Conservation (phyloP, 2,329 filamentous ascomycete species). For the Biscogniauxia sp. region DNA sequence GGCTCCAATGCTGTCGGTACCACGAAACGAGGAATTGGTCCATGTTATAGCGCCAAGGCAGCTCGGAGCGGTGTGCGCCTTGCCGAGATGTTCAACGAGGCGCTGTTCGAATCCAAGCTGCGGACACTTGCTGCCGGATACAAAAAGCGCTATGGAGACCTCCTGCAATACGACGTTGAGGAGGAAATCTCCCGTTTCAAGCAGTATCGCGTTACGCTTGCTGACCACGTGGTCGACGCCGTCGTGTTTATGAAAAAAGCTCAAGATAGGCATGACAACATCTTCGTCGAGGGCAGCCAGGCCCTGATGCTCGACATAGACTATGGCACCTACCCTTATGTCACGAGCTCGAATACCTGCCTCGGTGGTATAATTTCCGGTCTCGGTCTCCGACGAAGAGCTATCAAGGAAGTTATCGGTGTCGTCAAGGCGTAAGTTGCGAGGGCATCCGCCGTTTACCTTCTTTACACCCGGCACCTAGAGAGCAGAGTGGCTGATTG, state of each 20-base stretch:
- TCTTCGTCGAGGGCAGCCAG: slow-evolving; percentile 68
- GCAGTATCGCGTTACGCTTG: slow-evolving; percentile 55
- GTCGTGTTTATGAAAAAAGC: slow-evolving; percentile 62
- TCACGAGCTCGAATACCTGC: slow-evolving; percentile 55
- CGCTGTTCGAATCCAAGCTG: slow-evolving; percentile 63
- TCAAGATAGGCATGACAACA: slow-evolving; percentile 55
- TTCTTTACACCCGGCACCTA: neutral
- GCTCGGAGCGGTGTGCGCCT: slow-evolving; percentile 64
- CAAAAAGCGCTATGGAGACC: slow-evolving; percentile 66
- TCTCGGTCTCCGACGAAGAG: slow-evolving; percentile 49
- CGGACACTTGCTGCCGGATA: slow-evolving; percentile 58
- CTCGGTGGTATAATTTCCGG: slow-evolving; percentile 55
- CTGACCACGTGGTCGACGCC: slow-evolving; percentile 64
- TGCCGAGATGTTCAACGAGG: slow-evolving; percentile 64
- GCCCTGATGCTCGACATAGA: slow-evolving; percentile 56
- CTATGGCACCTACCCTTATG: slow-evolving; percentile 52
- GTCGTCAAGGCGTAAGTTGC: slow-evolving; percentile 53
- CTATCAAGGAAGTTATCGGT: slow-evolving; percentile 52
- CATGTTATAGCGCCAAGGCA: slow-evolving; percentile 52
- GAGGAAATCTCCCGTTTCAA: slow-evolving; percentile 64
- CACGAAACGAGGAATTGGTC: slow-evolving; percentile 20
- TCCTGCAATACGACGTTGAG: slow-evolving; percentile 64
- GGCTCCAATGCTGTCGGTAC: slow-evolving; percentile 27
- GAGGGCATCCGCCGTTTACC: neutral
- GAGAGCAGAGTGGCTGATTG: neutral